Evolutionary conservation across 2,329 filamentous ascomycete species (phyloP), one percentile per base, ranked within the genome.

Genomic region (Neopestalotiopsis rosae): DNA sequence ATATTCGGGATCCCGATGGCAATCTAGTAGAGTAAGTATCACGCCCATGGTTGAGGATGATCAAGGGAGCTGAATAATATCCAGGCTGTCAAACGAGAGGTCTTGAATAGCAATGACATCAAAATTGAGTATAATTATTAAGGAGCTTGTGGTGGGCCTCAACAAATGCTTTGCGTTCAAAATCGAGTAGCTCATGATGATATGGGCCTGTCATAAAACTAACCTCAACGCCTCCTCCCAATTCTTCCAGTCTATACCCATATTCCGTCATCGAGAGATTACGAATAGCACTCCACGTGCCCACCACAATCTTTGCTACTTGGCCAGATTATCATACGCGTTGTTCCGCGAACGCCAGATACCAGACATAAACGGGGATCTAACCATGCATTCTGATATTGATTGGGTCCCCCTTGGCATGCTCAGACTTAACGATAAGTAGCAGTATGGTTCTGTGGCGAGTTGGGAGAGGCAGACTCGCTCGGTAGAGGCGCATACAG

Each of bases 1-100:
- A 90, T 77, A 83, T 88, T 65, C 80, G 88, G 49, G 89, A 91
- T 77, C 88, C 88, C 2, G 89, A 91, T 77, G 87, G 85, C 5
- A 90, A 90, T 75, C 72, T 91, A 71, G 84, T 91, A 56, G 89
- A 91, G 88, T 91, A 73, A 76, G 87, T 80, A 28, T 14, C 13
- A 14, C 9, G 24, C 45, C 28, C 4, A 13, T 30, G 0, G 2
- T 4, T 4, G 1, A 12, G 30, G 7, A 17, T 38, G 12, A 9
- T 1, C n/a, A 6, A 56, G 12, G 10, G 12, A 12, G 10, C 30
- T 17, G 10, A 52, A 14, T 20, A 7, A 12, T 12, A 24, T 2
- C 5, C 42, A 69, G 67, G 32, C 67, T 69, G 30, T 63, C 67
- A 2, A 69, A 69, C 24, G 67, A 69, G 56, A 57, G 14, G 4